A percentile compares a stretch with the other conserved stretches of the same genome.
phyloP scores from a whole-genome alignment of 2,329 filamentous ascomycete species.

The Ilyonectria sp. region DNA sequence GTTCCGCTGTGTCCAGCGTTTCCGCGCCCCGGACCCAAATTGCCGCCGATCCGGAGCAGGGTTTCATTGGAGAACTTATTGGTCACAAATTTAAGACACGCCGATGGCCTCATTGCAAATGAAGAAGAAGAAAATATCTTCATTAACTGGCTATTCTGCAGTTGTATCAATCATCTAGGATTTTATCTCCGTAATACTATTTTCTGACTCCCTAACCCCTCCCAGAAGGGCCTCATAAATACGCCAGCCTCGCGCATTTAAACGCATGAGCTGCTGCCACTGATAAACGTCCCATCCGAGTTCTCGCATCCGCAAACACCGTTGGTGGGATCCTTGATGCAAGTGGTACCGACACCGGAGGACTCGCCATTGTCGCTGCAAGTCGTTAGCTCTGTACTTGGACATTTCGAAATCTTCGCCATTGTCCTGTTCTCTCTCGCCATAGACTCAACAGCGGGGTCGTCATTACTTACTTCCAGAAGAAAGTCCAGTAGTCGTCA shows the following conservation, averaged over 20 bases:
- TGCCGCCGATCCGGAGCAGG: slow-evolving; percentile 19
- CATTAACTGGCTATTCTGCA: too few relatives aligned
- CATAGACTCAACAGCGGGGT: background rate
- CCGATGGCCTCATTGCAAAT: too few relatives aligned
- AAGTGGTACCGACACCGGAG: slow-evolving; percentile 43
- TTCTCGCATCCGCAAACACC: slow-evolving; percentile 46
- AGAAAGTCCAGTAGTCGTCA: slow-evolving; percentile 47
- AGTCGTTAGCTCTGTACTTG: slow-evolving; percentile 9
- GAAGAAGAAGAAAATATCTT: too few relatives aligned
- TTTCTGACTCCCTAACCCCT: too few relatives aligned
- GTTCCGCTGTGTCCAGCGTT: background rate
- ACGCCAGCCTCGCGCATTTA: slow-evolving; percentile 2
- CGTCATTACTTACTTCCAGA: slow-evolving; percentile 40
- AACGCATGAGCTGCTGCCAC: slow-evolving; percentile 37
- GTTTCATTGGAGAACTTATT: background rate
- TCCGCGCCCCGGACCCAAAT: slow-evolving; percentile 8
- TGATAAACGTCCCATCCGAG: slow-evolving; percentile 41
- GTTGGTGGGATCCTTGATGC: slow-evolving; percentile 44
- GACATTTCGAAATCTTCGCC: background rate
- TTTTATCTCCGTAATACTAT: too few relatives aligned
- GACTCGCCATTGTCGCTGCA: slow-evolving; percentile 38
- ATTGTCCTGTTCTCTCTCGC: background rate
- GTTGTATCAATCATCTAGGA: too few relatives aligned
- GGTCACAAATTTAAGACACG: too few relatives aligned
- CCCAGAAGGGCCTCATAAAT: too few relatives aligned